Evolutionary conservation across 345 rosid genomes (phyloP), one percentile per base, ranked within the genome.

Genomic region (Euphorbia lathyris): DNA sequence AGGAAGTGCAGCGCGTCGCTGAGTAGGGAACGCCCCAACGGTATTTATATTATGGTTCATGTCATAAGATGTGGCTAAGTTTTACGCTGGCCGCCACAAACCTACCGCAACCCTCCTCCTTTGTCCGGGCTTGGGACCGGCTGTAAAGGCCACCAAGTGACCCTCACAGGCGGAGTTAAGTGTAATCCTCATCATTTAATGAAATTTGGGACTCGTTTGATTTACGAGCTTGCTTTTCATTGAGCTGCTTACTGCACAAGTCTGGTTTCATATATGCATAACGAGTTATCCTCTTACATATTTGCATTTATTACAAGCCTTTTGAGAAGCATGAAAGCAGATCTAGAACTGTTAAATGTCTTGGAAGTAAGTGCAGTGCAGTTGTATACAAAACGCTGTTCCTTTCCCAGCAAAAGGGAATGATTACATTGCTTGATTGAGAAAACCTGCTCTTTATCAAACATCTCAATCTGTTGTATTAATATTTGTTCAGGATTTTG

Each of bases 401-500:
- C 19, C 22, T 13, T 19, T 52, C 4, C 13, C 30, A 34, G 29
- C 17, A 26, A 2, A 52, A 47, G 20, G 27, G 17, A 20, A 62
- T 38, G 25, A 7, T 30, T 40, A 36, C 29, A 50, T 67, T 62
- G 4, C 7, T 50, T 34, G 60, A 25, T 34, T 14, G n/a, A 11
- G 53, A 19, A n/a, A 23, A 0, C 9, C 1, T n/a, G 2, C 58
- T 29, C 1, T 45, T 42, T 56, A 17, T 13, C 3, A 43, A 7
- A 16, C 56, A 42, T 64, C 55, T 3, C 38, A 14, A 51, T 48
- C 20, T 47, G 0, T 66, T 51, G 55, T 16, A 52, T 29, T 71
- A 13, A 66, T 60, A 70, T 20, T 68, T 51, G 53, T 11, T 77
- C 72, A 91, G 96, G 99, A 91, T 72, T 95, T 95, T 77, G 97